Evolutionary conservation across 345 rosid species (phyloP), one percentile per base, ranked within the genome.

Genomic region (Pelargonium nanum): DNA sequence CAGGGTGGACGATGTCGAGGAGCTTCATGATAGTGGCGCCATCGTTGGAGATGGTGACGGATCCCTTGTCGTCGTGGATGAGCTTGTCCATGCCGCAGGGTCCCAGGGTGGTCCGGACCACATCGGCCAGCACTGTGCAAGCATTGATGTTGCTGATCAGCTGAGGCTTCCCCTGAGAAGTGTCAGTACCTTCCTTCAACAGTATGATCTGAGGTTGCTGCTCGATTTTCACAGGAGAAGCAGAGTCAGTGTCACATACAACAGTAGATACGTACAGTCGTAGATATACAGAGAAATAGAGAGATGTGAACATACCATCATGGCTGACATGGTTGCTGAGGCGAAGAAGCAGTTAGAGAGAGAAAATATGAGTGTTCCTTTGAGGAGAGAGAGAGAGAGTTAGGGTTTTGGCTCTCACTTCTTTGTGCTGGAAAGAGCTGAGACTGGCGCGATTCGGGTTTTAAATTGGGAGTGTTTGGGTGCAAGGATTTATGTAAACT

Each of bases 201-300:
- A 94, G 87, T 65, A 94, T 90, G 86, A 94, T 94, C 81, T 94
- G 97, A 55, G 97, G 97, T 84, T 90, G 99, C 99, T 93, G 88
- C 48, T 40, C 48, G 48, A 40, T 23, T 59, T 23, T 24, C 66
- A 19, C 62, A 22, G 63, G 25, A 23, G 17, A 22, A 20, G 21
- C 16, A 2, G 0, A 5, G 13, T 40, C 9, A 22, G 54, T n/a
- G 16, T 32, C 26, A 25, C 19, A 24, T 4, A 20, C 10, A 25
- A 1, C 4, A 24, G 23, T 24, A 0, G 5, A 55, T n/a, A 54
- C 55, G 57, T 22, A 8, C 19, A 32, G 1, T 57, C 1, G 20
- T 20, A 57, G 58, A 40, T n/a, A 5, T 17, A 17, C 8, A 9
- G 0, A 2, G 19, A 26, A 2, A 40, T 19, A 51, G 58, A 40